phyloP scores from a whole-genome alignment of 306 rosid genomes.

The Alnus rubra region DNA sequence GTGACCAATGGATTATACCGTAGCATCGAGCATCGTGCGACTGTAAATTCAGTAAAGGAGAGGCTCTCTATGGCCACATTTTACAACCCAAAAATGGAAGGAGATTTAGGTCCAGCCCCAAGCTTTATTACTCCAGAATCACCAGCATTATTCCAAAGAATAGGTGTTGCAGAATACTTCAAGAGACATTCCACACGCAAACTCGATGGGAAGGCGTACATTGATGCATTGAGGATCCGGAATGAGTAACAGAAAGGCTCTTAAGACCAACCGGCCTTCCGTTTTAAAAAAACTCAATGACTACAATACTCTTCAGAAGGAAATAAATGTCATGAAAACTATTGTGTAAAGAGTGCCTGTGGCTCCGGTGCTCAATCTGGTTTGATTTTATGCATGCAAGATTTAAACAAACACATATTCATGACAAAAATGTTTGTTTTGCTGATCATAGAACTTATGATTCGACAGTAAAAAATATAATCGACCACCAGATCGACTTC shows the following conservation, averaged over 20 bases:
- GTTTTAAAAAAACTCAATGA: no score
- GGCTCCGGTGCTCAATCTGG: no score
- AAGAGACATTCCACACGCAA: no score
- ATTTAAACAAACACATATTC: not conserved
- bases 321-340: not conserved
- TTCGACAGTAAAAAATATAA: no score
- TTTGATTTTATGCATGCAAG: not conserved
- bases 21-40: conserved; percentile 36
- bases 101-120: conserved; percentile 35
- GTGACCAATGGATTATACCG: conserved; percentile 31
- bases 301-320: no score
- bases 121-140: conserved; percentile 25
- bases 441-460: no score
- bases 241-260: no score
- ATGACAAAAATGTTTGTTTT: no score
- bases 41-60: conserved; percentile 26
- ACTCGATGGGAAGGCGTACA: no score
- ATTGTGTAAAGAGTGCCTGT: not conserved
- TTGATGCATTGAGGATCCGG: no score
- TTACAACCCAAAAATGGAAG: conserved; percentile 24
- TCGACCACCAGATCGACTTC: no score
- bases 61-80: conserved; percentile 40
- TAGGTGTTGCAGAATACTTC: conserved; percentile 16
- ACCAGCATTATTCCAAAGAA: conserved; percentile 31
- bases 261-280: no score